A percentile compares a stretch with the other conserved stretches of the same genome.
Evolutionary conservation across 306 rosid genomes (phyloP).

Genomic region (Lotus japonicus): DNA sequence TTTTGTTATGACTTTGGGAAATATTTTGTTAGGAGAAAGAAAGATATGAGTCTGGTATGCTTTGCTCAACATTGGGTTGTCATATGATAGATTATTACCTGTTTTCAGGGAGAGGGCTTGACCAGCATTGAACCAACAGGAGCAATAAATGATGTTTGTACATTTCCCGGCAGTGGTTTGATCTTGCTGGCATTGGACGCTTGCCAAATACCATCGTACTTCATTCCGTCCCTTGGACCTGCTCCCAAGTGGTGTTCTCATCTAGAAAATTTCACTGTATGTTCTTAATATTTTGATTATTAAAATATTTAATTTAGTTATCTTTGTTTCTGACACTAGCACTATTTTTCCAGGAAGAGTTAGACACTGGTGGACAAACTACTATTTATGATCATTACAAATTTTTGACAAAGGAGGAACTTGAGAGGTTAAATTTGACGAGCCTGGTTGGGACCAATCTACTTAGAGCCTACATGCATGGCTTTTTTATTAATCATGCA

Average conservation of each 20-base stretch:
- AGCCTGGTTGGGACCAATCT: slow-evolving; percentile 67
- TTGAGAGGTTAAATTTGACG: slow-evolving; percentile 75
- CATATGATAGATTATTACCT: slow-evolving; percentile 10
- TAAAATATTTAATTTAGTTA: background rate
- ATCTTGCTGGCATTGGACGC: slow-evolving; percentile 80
- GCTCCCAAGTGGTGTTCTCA: slow-evolving; percentile 96
- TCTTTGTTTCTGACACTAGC: slow-evolving; percentile 17
- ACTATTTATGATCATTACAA: slow-evolving; percentile 62
- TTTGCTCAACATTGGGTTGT: background rate
- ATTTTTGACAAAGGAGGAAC: slow-evolving; percentile 87
- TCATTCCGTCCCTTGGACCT: slow-evolving; percentile 90
- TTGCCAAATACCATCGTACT: slow-evolving; percentile 84
- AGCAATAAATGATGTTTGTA: slow-evolving; percentile 72
- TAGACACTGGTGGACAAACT: slow-evolving; percentile 67
- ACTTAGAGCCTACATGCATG: slow-evolving; percentile 87
- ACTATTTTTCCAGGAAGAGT: slow-evolving; percentile 68
- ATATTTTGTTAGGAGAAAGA: background rate
- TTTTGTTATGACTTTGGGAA: background rate
- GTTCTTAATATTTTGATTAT: slow-evolving; percentile 25
- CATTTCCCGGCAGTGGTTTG: slow-evolving; percentile 80
- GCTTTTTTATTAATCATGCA: slow-evolving; percentile 59
- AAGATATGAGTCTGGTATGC: background rate
- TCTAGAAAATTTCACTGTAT: slow-evolving; percentile 79
- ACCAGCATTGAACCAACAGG: slow-evolving; percentile 85
- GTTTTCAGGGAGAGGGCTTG: slow-evolving; percentile 80